Conservation (phyloP, 192 early-diverging fungal species). For the Gryganskiella cystojenkinii region DNA sequence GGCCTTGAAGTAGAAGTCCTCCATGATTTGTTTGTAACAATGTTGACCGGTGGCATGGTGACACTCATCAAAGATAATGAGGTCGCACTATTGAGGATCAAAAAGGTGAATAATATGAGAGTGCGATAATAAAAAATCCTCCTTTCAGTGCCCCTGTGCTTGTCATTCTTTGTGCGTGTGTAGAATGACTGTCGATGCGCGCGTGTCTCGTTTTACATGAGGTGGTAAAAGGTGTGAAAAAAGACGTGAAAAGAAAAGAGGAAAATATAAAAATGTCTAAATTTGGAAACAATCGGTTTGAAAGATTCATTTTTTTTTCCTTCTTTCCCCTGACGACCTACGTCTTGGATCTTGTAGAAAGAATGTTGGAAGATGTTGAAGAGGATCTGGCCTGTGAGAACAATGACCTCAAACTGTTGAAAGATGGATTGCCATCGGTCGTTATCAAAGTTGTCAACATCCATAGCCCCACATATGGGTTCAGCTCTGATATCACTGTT, state of each 20-base stretch:
- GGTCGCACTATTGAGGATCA: constrained; percentile 67
- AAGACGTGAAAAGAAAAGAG: constrained; percentile 3
- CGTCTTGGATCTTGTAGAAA: constrained; percentile 42
- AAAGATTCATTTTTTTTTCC: too few species aligned
- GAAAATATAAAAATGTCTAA: constrained; percentile 60
- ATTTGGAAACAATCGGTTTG: background rate
- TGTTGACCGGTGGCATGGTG: constrained; percentile 85
- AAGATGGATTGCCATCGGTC: constrained; percentile 69
- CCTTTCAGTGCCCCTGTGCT: too few species aligned
- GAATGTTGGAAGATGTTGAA: constrained; percentile 76
- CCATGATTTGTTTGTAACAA: constrained; percentile 85
- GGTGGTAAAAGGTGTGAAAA: too few species aligned
- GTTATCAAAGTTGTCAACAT: constrained; percentile 70
- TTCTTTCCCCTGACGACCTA: too few species aligned
- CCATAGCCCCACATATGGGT: constrained; percentile 75
- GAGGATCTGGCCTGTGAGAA: constrained; percentile 90
- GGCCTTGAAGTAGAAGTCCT: constrained; percentile 76
- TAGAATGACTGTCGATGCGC: background rate
- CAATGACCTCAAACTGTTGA: constrained; percentile 73
- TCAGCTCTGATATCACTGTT: constrained; percentile 75
- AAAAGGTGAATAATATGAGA: background rate
- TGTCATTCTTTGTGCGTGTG: too few species aligned
- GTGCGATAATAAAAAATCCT: too few species aligned
- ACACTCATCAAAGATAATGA: constrained; percentile 94
- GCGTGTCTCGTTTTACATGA: background rate